These are phyloP conservation scores for Leishmania braziliensis DNA, from an alignment of 208 protist species.

Conservation along the genomic window DNA sequence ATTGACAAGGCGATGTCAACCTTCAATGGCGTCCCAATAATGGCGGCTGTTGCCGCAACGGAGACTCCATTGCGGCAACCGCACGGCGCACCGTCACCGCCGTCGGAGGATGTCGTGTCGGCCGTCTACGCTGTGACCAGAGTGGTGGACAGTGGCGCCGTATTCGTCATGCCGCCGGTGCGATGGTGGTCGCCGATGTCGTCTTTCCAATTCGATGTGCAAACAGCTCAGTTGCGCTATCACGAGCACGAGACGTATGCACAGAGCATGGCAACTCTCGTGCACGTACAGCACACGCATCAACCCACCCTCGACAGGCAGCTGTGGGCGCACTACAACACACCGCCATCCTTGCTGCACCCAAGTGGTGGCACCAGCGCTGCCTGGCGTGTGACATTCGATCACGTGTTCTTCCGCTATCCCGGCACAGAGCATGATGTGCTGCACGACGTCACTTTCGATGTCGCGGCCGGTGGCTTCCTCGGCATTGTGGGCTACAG, in stretches of 20 bases:
- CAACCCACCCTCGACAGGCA: slow-evolving; percentile 7
- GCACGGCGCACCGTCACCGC: background rate
- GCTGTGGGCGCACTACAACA: background rate
- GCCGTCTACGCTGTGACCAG: slow-evolving; percentile 20
- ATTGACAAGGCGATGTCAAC: background rate
- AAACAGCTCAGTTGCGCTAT: slow-evolving; percentile 20
- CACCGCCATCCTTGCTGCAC: background rate
- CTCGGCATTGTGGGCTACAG: slow-evolving; percentile 76
- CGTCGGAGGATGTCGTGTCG: slow-evolving; percentile 5
- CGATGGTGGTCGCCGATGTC: slow-evolving; percentile 14
- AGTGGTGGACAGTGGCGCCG: slow-evolving; percentile 13
- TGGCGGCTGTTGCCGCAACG: slow-evolving; percentile 8
- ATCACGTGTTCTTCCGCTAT: slow-evolving; percentile 72
- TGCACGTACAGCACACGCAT: slow-evolving; percentile 15
- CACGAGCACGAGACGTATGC: slow-evolving; percentile 19
- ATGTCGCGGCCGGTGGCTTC: slow-evolving; percentile 40
- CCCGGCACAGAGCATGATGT: slow-evolving; percentile 37
- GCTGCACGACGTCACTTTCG: slow-evolving; percentile 60
- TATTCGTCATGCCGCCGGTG: slow-evolving; percentile 18
- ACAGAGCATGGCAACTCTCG: slow-evolving; percentile 12
- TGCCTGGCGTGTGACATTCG: slow-evolving; percentile 64
- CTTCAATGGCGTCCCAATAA: slow-evolving; percentile 1
- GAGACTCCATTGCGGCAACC: background rate
- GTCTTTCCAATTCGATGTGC: slow-evolving; percentile 26
- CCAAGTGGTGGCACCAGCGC: background rate